phyloP scores from a whole-genome alignment of 139 green algal species.

The Edaphochlamys debaryana region DNA sequence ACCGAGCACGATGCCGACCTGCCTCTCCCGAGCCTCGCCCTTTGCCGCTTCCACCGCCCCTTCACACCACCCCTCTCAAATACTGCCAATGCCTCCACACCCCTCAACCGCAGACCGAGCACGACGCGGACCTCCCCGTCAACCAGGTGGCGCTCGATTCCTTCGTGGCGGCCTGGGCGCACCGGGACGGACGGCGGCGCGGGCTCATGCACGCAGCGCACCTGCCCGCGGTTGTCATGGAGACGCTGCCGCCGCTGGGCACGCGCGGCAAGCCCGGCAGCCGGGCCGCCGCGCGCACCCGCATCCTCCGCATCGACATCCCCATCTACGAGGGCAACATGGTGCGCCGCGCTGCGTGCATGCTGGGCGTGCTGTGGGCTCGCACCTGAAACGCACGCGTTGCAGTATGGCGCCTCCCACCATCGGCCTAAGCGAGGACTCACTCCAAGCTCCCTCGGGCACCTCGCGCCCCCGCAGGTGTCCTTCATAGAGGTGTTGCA shows the following conservation, averaged over 20 bases:
- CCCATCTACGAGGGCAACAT: constrained; percentile 36
- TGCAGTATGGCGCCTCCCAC: no score
- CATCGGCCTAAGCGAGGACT: no score
- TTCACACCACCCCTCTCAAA: no score
- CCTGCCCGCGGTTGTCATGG: constrained; percentile 18
- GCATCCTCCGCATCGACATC: neutral
- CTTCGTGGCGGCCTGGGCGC: constrained; percentile 9
- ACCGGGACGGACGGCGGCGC: neutral
- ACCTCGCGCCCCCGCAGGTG: no score
- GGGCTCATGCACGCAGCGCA: constrained; percentile 10
- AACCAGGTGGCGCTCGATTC: neutral
- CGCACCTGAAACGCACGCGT: no score
- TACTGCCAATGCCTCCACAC: no score
- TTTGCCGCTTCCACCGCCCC: no score
- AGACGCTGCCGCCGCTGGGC: constrained; percentile 12
- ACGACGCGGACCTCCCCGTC: neutral
- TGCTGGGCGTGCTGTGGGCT: no score
- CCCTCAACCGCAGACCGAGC: neutral
- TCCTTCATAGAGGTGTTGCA: constrained; percentile 72
- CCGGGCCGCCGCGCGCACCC: neutral
- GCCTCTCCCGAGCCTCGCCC: no score
- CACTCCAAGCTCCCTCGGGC: no score
- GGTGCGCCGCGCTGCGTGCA: constrained; percentile 5
- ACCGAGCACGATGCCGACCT: no score
- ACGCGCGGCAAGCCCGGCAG: neutral